Evolutionary conservation across 108 stramenopile species (phyloP).

Genomic region (Bacterosira constricta): DNA sequence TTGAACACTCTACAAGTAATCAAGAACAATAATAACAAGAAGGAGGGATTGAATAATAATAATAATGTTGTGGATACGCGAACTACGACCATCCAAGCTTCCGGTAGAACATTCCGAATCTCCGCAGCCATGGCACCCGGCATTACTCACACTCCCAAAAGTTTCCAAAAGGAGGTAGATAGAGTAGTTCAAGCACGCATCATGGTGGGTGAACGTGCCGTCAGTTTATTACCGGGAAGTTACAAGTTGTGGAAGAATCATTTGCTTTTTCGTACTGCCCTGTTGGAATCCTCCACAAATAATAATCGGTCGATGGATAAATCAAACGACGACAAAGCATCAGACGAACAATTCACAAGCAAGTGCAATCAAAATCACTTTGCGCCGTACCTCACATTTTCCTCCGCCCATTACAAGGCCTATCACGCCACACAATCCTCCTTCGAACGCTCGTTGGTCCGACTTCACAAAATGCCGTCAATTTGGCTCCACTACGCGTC

Average conservation of each 20-base stretch:
- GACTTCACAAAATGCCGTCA: constrained; percentile 91
- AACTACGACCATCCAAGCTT: constrained; percentile 23
- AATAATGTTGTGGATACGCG: no score
- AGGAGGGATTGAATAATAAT: no score
- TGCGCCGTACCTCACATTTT: background rate
- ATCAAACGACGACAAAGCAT: background rate
- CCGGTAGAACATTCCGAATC: constrained; percentile 29
- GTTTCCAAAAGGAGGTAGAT: background rate
- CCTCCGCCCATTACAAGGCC: background rate
- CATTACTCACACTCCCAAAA: constrained; percentile 23
- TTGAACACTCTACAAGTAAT: background rate
- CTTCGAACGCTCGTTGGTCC: constrained; percentile 83
- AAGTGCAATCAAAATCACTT: background rate
- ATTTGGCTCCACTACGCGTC: constrained; percentile 89
- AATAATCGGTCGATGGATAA: background rate
- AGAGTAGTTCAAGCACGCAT: constrained; percentile 21
- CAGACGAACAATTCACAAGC: no score
- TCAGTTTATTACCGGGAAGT: constrained; percentile 85
- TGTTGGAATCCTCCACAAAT: background rate
- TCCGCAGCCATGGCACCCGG: constrained; percentile 14
- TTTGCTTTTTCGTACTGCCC: constrained; percentile 55
- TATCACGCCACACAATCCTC: constrained; percentile 33
- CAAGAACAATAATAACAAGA: background rate
- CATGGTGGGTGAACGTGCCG: constrained; percentile 74
- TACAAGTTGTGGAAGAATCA: constrained; percentile 98